A percentile compares a stretch with the other conserved stretches of the same genome.
Evolutionary conservation across 805 yeast species (phyloP).

Genomic region (Starmera amethionina): DNA sequence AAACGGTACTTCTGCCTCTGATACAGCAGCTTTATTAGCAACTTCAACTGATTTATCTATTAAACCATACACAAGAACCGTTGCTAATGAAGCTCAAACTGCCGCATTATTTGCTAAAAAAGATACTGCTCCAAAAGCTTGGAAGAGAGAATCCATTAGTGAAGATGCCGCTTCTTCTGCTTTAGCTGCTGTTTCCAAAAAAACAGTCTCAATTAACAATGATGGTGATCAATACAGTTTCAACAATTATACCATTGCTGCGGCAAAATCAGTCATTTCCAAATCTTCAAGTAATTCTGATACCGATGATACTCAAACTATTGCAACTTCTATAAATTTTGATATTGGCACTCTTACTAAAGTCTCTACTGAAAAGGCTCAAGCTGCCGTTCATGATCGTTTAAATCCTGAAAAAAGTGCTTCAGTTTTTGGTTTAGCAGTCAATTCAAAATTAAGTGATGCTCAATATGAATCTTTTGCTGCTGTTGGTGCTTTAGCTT

Average conservation of each 20-base stretch:
- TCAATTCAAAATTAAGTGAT: slow-evolving; percentile 30
- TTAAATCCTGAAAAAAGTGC: slow-evolving; percentile 18
- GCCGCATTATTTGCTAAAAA: slow-evolving; percentile 46
- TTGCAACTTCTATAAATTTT: slow-evolving; percentile 32
- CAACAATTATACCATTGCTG: slow-evolving; percentile 20
- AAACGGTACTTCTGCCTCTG: slow-evolving; percentile 46
- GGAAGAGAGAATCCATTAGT: slow-evolving; percentile 42
- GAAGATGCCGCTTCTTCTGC: slow-evolving; percentile 39
- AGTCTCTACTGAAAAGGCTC: slow-evolving; percentile 34
- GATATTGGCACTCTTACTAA: slow-evolving; percentile 42
- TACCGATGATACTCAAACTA: slow-evolving; percentile 27
- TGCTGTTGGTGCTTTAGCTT: slow-evolving; percentile 49
- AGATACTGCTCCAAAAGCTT: slow-evolving; percentile 36
- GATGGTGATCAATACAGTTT: background rate
- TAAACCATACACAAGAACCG: slow-evolving; percentile 51
- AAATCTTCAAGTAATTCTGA: slow-evolving; percentile 20
- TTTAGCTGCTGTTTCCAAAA: slow-evolving; percentile 15
- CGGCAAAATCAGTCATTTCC: slow-evolving; percentile 33
- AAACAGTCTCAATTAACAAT: background rate
- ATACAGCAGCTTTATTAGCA: slow-evolving; percentile 70
- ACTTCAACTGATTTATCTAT: slow-evolving; percentile 55
- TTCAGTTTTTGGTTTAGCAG: slow-evolving; percentile 29
- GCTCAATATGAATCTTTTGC: slow-evolving; percentile 38
- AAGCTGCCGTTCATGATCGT: slow-evolving; percentile 19
- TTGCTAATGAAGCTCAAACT: slow-evolving; percentile 55